These are phyloP conservation scores for Suhomyces guaymorum DNA, from an alignment of 1,139 yeast species.

Conservation along the genomic window DNA sequence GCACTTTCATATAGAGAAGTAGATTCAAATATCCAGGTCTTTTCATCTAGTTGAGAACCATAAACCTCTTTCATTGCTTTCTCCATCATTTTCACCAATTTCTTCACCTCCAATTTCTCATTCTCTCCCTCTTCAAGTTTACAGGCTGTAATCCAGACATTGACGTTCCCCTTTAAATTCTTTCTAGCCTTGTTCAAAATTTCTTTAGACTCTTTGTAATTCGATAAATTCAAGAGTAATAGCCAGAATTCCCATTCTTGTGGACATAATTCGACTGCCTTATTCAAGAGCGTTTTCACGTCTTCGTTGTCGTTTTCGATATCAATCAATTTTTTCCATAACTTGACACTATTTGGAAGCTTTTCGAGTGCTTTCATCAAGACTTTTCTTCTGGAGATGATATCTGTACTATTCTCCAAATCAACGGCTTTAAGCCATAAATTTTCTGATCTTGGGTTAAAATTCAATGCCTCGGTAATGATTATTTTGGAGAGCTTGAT, in stretches of 20 bases:
- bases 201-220: conserved; percentile 51
- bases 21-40: no score
- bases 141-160: conserved; percentile 72
- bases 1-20: no score
- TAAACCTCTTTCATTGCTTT: conserved; percentile 51
- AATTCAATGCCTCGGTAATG: conserved; percentile 65
- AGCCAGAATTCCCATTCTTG: conserved; percentile 66
- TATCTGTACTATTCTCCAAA: conserved; percentile 54
- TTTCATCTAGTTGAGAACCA: no score
- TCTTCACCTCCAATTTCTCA: conserved; percentile 32
- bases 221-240: conserved; percentile 42
- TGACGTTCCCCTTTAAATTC: conserved; percentile 48
- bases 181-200: conserved; percentile 63
- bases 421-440: conserved; percentile 75
- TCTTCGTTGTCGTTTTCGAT: conserved; percentile 47
- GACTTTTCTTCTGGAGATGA: conserved; percentile 51
- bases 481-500: conserved; percentile 49
- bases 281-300: conserved; percentile 54
- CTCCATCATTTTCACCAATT: conserved; percentile 45
- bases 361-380: conserved; percentile 61
- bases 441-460: conserved; percentile 54
- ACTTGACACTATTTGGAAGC: conserved; percentile 43
- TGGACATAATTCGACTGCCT: conserved; percentile 74
- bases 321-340: conserved; percentile 59
- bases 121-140: conserved; percentile 65